phyloP scores from a whole-genome alignment of 345 rosid genomes.

The Lumnitzera racemosa region DNA sequence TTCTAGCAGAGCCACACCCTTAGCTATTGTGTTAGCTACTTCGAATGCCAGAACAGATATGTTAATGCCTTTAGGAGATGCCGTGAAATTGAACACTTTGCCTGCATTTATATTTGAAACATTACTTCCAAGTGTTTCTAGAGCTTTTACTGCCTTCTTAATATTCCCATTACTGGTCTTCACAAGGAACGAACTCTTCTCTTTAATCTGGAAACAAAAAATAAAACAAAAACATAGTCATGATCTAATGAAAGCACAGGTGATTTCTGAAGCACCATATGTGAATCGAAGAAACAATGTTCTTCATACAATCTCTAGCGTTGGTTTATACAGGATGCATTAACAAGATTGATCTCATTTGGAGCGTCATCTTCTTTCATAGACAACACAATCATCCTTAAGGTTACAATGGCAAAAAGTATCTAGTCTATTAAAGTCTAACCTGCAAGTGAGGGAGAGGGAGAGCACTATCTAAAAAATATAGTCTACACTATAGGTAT shows the following conservation, averaged over 20 bases:
- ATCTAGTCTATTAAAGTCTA: no score
- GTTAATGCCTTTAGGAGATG: conserved; percentile 41
- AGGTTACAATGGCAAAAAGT: no score
- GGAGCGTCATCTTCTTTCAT: no score
- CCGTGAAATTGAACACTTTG: conserved; percentile 39
- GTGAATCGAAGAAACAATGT: neutral
- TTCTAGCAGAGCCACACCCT: conserved; percentile 62
- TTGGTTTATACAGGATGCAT: no score
- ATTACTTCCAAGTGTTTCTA: conserved; percentile 74
- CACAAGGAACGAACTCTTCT: conserved; percentile 54
- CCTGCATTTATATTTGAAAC: conserved; percentile 57
- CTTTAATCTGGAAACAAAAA: conserved; percentile 21
- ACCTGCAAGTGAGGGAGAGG: no score
- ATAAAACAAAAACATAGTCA: neutral
- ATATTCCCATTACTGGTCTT: conserved; percentile 50
- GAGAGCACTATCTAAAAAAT: no score
- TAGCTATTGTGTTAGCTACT: conserved; percentile 85
- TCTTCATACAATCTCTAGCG: no score
- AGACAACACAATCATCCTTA: no score
- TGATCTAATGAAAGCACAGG: neutral
- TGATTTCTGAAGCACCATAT: neutral
- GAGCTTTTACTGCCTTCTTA: conserved; percentile 63
- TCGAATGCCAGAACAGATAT: conserved; percentile 71
- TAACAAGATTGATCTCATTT: no score
- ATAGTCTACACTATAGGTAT: no score